Evolutionary conservation across 2,329 filamentous ascomycete species (phyloP), one percentile per base, ranked within the genome.

Genomic region (Amauroascus niger): DNA sequence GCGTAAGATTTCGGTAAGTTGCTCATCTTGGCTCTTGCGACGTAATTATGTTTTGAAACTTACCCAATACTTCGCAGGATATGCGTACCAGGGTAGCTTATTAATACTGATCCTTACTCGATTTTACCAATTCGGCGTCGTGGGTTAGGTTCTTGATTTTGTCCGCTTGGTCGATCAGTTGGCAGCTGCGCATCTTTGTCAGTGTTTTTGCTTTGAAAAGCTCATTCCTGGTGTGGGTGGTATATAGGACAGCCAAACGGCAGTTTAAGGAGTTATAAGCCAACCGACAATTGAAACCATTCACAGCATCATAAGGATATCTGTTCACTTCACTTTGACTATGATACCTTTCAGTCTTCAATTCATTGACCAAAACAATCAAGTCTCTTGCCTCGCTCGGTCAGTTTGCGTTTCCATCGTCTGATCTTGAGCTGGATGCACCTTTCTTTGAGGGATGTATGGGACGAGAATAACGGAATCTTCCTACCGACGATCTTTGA

Each of bases 1-100:
- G 76, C 83, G 93, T 64, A 96, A 96, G 74, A 91, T 98, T 65
- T 89, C 87, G 60, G 77, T 79, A 69, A 67, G 75, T 71, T 40
- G 28, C 40, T 9, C 22, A 22, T 37, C 24, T 45, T 11, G 22
- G 35, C 5, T 8, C 11, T 28, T 28, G 14, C 7, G n/a, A 18
- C n/a, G 18, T 6, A 28, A 47, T 18, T 1, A 13, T 47, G 11
- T 26, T 14, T 2, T 8, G n/a, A 47, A 47, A 35, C 33, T 35
- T 11, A 35, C 28, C 5, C 11, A 14, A 32, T 32, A 6, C n/a
- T n/a, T 20, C 30, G 13, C 50, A 78, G 75, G 77, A 80, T 65
- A 80, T 80, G 73, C 71, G 77, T 54, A 80, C 77, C 49, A 67
- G 77, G 58, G 78, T 79, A 59, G 77, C 77, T 58, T 80, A 79